Evolutionary conservation across 768 basidiomycete species (phyloP), one percentile per base, ranked within the genome.

Genomic region (Podaxis sp.): DNA sequence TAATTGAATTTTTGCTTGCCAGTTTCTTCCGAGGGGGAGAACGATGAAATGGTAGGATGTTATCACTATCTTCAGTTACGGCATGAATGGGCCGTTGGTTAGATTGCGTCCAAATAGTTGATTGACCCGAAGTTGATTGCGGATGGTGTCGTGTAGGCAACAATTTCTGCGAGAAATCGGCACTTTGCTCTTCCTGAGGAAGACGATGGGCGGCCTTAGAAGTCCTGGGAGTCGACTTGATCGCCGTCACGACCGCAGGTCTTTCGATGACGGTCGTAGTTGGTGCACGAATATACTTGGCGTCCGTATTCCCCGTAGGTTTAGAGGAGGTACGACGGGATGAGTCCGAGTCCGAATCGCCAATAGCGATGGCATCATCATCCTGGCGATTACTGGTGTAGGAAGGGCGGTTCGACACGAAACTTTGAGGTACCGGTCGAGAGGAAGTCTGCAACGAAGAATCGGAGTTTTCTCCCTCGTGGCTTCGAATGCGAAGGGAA

Each of bases 101-200:
- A 38, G n/a, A 38, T 11, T 22, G 17, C 4, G 51, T 12, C 4
- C 22, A 19, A 4, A 33, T 30, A 24, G 59, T 19, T 38, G 22
- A 15, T 8, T 30, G 51, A 44, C 4, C 22, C 19, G 13, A 28
- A 33, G n/a, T 52, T 8, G 49, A 28, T 3, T 53, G 44, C 8
- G 19, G 26, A 55, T 4, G 40, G 7, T 28, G 52, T 19, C 33
- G 51, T 24, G 38, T 24, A 36, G 24, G 52, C 17, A 24, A 15
- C 17, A 46, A 13, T 4, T 13, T 19, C 3, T 36, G 13, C 15
- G 53, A 48, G 33, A 55, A 39, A 13, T 38, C 26, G 15, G 40
- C 33, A 40, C 59, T 61, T 33, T 51, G 53, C 28, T 62, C 54
- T 49, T 56, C 61, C 19, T 24, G 54, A 48, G 51, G 46, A n/a